Evolutionary conservation across 805 yeast species (phyloP), one percentile per base, ranked within the genome.

Genomic region (Metschnikowia dekortorum): DNA sequence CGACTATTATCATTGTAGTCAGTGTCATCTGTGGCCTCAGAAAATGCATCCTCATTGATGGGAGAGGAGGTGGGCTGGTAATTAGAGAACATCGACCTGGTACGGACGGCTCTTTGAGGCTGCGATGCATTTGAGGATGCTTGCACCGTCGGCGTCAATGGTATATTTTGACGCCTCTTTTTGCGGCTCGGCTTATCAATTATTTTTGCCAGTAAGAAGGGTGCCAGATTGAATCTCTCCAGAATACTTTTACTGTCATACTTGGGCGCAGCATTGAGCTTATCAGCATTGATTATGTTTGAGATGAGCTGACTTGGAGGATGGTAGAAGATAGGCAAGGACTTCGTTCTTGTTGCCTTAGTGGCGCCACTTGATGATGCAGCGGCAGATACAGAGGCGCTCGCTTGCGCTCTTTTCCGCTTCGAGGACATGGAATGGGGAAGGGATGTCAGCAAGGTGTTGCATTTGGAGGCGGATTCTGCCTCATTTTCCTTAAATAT

Each of bases 141-240:
- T 14, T 46, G 53, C 6, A 51, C 55, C 6, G 58, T 48, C 4
- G 59, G 57, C 7, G 60, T 60, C 46, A 54, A 49, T 0, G 58
- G 54, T n/a, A 50, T 48, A 30, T 53, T 46, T 41, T 60, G 49
- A 18, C 64, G 55, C 47, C 66, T 60, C 48, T 64, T 59, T 53
- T 61, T 46, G 37, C 52, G 42, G 13, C 53, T 33, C 2, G 75
- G 75, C 47, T 70, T 69, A 49, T 70, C 75, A 36, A 73, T 65
- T n/a, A 71, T 64, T 47, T 71, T 71, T 28, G 71, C 72, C 59
- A 63, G 74, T 26, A 70, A 60, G 55, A 72, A 72, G 7, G 76
- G 73, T 2, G 76, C 78, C 74, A 69, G 74, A 53, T 73, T 73
- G 59, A 73, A 73, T 47, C 78, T 58, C 39, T 73, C 75, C 59